phyloP scores from a whole-genome alignment of 2,329 filamentous ascomycete species.

The Venturia effusa region DNA sequence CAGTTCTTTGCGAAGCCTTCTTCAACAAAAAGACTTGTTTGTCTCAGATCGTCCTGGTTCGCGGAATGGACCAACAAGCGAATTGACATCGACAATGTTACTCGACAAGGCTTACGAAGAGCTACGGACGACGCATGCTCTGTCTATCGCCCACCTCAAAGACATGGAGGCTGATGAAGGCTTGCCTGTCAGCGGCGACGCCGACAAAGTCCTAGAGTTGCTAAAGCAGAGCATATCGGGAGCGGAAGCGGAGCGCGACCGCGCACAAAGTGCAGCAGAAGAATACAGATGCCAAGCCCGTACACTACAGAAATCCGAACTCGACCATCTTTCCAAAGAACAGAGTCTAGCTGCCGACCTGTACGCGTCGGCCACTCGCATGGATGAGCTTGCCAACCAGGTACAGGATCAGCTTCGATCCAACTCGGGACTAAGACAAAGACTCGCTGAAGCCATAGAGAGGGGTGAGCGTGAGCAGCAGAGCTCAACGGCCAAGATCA shows the following conservation, averaged over 20 bases:
- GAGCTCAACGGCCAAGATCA: slow-evolving; percentile 70
- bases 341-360: slow-evolving; percentile 58
- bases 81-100: slow-evolving; percentile 45
- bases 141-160: slow-evolving; percentile 57
- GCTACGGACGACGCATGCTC: slow-evolving; percentile 58
- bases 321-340: slow-evolving; percentile 47
- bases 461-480: slow-evolving; percentile 79
- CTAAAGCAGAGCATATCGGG: slow-evolving; percentile 59
- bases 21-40: slow-evolving; percentile 73
- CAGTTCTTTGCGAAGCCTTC: slow-evolving; percentile 62
- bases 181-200: slow-evolving; percentile 32
- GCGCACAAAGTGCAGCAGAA: slow-evolving; percentile 55
- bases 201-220: slow-evolving; percentile 49
- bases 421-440: slow-evolving; percentile 64
- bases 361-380: slow-evolving; percentile 59
- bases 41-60: slow-evolving; percentile 48
- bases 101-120: slow-evolving; percentile 65
- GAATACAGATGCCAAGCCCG: slow-evolving; percentile 52
- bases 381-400: slow-evolving; percentile 68
- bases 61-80: slow-evolving; percentile 14
- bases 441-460: slow-evolving; percentile 67
- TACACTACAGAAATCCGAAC: slow-evolving; percentile 45
- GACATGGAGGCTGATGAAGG: slow-evolving; percentile 44
- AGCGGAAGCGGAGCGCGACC: slow-evolving; percentile 61
- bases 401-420: slow-evolving; percentile 70